Base-by-base conservation (phyloP, 169 alveolate species). In the Theileria sp. region DNA sequence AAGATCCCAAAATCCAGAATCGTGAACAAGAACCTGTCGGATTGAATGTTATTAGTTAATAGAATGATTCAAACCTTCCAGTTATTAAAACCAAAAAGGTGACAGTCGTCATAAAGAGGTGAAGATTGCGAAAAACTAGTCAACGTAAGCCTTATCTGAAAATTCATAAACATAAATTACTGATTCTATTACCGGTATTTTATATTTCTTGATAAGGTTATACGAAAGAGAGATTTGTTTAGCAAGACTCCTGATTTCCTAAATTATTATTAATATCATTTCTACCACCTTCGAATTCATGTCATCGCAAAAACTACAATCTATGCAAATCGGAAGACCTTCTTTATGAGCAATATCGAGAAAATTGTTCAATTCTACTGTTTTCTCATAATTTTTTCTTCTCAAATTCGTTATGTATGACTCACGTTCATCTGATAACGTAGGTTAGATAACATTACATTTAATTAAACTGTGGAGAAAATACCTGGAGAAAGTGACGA, bases 51-150 rank as follows among this genome's bases (percentile, higher is more conserved):
- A 5, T 1, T 3, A 19, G 19, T n/a, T 64, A 5, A 60, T 25
- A 13, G n/a, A n/a, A n/a, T n/a, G n/a, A n/a, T 17, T n/a, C 81
- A 28, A 19, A 81, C 86, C 87, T 78, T 85, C 91, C 91, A 85
- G 21, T 30, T 75, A 17, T 78, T 80, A 10, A 77, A 58, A 19
- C 75, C 65, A n/a, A 60, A 79, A 17, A 78, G 25, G 13, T 85
- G 79, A 21, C 81, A 19, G 25, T 79, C 72, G 0, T 19, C 69
- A 30, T 77, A 77, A 26, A 77, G 50, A 21, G 17, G 9, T 15
- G 82, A 56, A 15, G 58, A 36, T 12, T 25, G 66, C n/a, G 70
- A 30, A n/a, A 85, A 61, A 49, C 87, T 78, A 0, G 89, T 61
- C 44, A 83, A 25, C 2, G 70, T 60, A 0, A 83, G 77, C 44